Evolutionary conservation across 2,329 filamentous ascomycete genomes (phyloP).

Genomic region (Arachnomyces sp.): DNA sequence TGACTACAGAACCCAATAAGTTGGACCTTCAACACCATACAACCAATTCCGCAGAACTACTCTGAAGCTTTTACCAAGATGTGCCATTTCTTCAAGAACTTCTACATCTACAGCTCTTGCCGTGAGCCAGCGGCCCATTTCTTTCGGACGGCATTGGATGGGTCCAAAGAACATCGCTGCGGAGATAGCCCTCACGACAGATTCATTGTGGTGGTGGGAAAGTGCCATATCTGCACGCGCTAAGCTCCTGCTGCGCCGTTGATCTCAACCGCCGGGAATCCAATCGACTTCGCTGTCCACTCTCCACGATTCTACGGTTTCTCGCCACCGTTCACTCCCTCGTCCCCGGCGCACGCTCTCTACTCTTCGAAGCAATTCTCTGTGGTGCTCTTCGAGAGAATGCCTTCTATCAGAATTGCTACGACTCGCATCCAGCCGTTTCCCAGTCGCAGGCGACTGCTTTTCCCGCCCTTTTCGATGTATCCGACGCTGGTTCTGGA

Average conservation of each 20-base stretch:
- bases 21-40: constrained; percentile 4
- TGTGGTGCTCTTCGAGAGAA: no score
- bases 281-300: no score
- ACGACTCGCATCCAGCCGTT: no score
- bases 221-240: constrained; percentile 47
- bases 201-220: constrained; percentile 61
- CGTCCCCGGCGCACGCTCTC: no score
- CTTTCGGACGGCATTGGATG: constrained; percentile 61
- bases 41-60: constrained; percentile 2
- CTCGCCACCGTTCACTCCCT: not conserved
- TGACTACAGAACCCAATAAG: not conserved
- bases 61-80: constrained; percentile 26
- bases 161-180: constrained; percentile 52
- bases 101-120: constrained; percentile 67
- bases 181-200: constrained; percentile 60
- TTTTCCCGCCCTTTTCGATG: no score
- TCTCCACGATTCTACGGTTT: not conserved
- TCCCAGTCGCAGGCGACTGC: no score
- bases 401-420: no score
- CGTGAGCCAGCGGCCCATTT: constrained; percentile 62
- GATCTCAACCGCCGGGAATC: no score
- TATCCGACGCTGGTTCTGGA: no score
- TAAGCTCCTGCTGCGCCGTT: constrained; percentile 6
- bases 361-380: no score
- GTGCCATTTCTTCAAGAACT: constrained; percentile 63